Evolutionary conservation across 768 basidiomycete genomes (phyloP), one percentile per base, ranked within the genome.

Genomic region (Suillus cothurnatus): DNA sequence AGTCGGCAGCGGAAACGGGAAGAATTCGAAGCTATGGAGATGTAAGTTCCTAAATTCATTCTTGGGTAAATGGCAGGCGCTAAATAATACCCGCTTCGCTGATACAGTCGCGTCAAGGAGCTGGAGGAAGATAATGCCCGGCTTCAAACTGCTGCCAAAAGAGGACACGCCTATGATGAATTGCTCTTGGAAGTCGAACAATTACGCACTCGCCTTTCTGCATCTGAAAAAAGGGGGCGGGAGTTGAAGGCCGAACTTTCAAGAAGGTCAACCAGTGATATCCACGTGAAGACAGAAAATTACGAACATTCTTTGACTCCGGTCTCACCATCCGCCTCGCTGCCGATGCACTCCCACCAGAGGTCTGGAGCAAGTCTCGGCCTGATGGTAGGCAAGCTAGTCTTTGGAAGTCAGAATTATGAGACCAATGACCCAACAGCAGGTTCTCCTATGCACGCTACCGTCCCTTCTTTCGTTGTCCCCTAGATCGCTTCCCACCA

Each of bases 21-120:
- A 79, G 93, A 95, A 80, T 95, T 94, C 72, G 94, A 95, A 79
- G 81, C 75, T 72, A 94, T 95, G 92, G 94, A 95, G 82, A 79
- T 91, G 92, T 94, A 80, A 80, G 91, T 88, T 63, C 71, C 65
- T 62, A 61, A 63, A 56, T 9, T 71, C 19, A n/a, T 64, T 52
- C 36, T 61, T 17, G 23, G 57, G n/a, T 38, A 21, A 17, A 14
- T 41, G 52, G 17, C 32, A 28, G 2, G 23, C 15, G 26, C 65
- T 68, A 17, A 67, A 38, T 58, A 52, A 71, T 67, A 63, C 53
- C 58, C 66, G 64, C 58, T 64, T 68, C 71, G 64, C 61, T 50
- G 61, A 61, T 66, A 65, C 78, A 95, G 93, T 71, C 93, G 90
- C 64, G 92, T 95, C 71, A 86, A 87, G 67, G 90, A 92, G 73